phyloP scores from a whole-genome alignment of 2,329 filamentous ascomycete genomes.

The Colletotrichum cereale region DNA sequence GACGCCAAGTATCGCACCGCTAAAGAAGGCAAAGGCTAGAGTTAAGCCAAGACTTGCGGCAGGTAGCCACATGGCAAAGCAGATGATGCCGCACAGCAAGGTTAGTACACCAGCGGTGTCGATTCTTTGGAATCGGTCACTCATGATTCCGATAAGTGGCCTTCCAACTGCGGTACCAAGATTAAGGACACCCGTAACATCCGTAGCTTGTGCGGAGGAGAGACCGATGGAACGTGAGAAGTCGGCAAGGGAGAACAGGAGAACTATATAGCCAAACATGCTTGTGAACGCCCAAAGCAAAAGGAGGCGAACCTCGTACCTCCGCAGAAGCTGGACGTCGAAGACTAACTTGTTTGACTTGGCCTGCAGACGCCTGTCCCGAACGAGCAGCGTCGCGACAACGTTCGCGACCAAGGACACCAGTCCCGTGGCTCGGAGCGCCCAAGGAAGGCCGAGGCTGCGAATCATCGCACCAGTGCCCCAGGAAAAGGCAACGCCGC shows the following conservation, averaged over 20 bases:
- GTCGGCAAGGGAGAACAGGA: not conserved
- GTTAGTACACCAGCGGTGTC: not conserved
- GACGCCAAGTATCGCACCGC: not conserved
- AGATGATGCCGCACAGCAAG: not conserved
- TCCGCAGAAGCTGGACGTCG: not conserved
- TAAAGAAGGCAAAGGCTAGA: not conserved
- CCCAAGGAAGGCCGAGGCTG: constrained; percentile 50
- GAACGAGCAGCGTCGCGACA: constrained; percentile 49
- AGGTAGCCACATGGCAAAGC: not conserved
- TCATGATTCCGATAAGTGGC: not conserved
- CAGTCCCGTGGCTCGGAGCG: constrained; percentile 53
- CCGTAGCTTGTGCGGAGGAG: not conserved
- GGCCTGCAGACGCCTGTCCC: not conserved
- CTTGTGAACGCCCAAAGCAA: not conserved
- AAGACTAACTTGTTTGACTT: not conserved
- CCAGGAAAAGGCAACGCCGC: constrained; percentile 52
- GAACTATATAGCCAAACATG: not conserved
- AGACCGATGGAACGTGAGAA: not conserved
- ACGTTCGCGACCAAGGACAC: constrained; percentile 47
- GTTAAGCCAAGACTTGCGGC: not conserved
- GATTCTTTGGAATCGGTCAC: not conserved
- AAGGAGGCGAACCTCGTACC: not conserved
- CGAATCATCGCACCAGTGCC: constrained; percentile 53
- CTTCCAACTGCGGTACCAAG: not conserved
- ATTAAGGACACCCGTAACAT: not conserved